Base-by-base conservation (phyloP, 371 early-diverging fungal species). In the Syncephalastrum monosporum region DNA sequence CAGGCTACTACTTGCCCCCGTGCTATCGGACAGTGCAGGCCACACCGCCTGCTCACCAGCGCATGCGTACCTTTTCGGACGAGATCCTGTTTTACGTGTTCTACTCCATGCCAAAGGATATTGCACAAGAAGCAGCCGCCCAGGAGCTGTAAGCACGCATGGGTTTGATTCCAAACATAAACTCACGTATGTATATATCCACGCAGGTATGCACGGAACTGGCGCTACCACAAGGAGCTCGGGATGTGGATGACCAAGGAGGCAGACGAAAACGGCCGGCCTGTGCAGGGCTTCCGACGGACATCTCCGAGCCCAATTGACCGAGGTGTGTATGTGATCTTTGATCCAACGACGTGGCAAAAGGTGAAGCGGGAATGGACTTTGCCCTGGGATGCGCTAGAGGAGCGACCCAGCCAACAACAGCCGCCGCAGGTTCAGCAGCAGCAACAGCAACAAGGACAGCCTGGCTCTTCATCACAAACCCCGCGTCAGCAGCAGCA, bases 41-140 rank as follows among this genome's bases (percentile, higher is more conserved):
- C 16, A 82, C 89, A 24, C 90, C 89, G 44, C 82, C 86, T 17
- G 81, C 87, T 23, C 79, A 83, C 51, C 74, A 80, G 52, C 88
- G 85, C 48, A 80, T 94, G 51, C 60, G 75, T 5, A 69, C 80
- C 6, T 82, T 92, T 15, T 72, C 84, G 44, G 96, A 97, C 53
- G 95, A 96, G 65, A 93, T 96, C 6, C 80, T 98, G 55, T 93
- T 98, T 62, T 96, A 94, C 75, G 85, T 94, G 29, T 98, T 98
- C 71, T 97, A 98, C 72, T 82, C 94, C 7, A 82, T 92, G 79
- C 93, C 94, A 33, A 79, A 88, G 47, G 92, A 93, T 60, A 77
- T 86, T 45, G 62, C 92, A 15, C 96, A 96, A 77, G 91, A 94
- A 58, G 86, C 86, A 8, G 94, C 95, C 12, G 95, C 95, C n/a